These are phyloP conservation scores for Thielaviopsis musarum DNA, from an alignment of 2,329 filamentous ascomycete genomes.

Conservation along the genomic window DNA sequence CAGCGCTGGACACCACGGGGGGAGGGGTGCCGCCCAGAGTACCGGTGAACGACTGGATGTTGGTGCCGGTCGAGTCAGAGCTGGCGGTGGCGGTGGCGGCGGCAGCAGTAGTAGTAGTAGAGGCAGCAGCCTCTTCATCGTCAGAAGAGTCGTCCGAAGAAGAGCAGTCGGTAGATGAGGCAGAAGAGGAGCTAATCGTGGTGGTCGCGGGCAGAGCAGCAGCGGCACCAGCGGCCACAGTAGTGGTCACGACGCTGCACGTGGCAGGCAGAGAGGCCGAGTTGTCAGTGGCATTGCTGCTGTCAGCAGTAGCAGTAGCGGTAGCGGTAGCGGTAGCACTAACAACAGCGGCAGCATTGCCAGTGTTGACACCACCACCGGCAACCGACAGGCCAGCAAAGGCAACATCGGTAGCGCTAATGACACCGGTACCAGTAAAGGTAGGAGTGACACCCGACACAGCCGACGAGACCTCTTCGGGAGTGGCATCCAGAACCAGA, in stretches of 20 bases:
- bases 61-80: constrained; percentile 14
- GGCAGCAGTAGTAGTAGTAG: not conserved
- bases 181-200: constrained; percentile 1
- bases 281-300: not conserved
- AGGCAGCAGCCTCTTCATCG: too few species aligned
- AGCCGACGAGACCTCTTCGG: constrained; percentile 33
- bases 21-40: constrained; percentile 25
- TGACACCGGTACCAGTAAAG: constrained; percentile 19
- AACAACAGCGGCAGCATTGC: constrained; percentile 2
- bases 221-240: constrained; percentile 3
- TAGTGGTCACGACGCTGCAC: constrained; percentile 10
- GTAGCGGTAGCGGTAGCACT: not conserved
- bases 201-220: constrained; percentile 3
- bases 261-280: not conserved
- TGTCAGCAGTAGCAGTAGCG: not conserved
- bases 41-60: constrained; percentile 31
- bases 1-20: constrained; percentile 22
- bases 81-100: not conserved
- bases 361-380: constrained; percentile 7
- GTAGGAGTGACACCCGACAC: constrained; percentile 23
- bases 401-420: constrained; percentile 16
- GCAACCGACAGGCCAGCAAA: constrained; percentile 16
- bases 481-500: constrained; percentile 35
- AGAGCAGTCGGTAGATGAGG: too few species aligned
- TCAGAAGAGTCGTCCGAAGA: too few species aligned